Base-by-base conservation (phyloP, 2,329 filamentous ascomycete genomes). In the Delphinella strobiligena region DNA sequence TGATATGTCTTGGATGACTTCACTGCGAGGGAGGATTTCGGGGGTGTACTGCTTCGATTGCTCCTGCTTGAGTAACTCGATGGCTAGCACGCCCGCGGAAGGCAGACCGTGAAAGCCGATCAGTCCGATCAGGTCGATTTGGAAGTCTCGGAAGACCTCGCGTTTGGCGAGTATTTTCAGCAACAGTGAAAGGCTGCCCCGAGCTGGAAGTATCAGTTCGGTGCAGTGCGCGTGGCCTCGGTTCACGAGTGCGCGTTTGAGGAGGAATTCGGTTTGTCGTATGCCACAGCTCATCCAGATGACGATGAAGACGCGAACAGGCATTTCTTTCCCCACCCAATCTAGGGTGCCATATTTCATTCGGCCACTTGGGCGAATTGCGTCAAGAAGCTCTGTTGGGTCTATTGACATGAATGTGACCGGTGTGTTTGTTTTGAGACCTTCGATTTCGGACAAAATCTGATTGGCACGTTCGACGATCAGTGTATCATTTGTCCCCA, bases 251-350 rank as follows among this genome's bases (percentile, higher is more conserved):
- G 78, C 62, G 12, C 75, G 62, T 41, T 78, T 70, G 4, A 77
- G 57, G 8, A 79, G 65, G 42, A 80, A 77, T 2, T 72, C 58
- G 30, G 76, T 77, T 31, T 76, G 68, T 0, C 75, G 54, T 34
- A 72, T 66, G 16, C 69, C 63, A 2, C 75, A 59, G 2, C 61
- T 60, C 1, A 72, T 53, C 34, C 51, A 54, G 2, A 59, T 42
- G 1, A 75, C 51, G 11, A 71, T 61, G 2, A 68, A 58, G 4
- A 60, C 58, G 37, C 69, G 69, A 0, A 71, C 44, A 0, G 53
- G 49, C 0, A 55, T 45, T 0, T n/a, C n/a, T n/a, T n/a, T n/a
- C n/a, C n/a, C n/a, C n/a, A n/a, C n/a, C n/a, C n/a, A n/a, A n/a
- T n/a, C n/a, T n/a, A n/a, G n/a, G n/a, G n/a, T n/a, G n/a, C n/a